Evolutionary conservation across 2,329 filamentous ascomycete genomes (phyloP).

Genomic region (Microdochium trichocladiopsis): DNA sequence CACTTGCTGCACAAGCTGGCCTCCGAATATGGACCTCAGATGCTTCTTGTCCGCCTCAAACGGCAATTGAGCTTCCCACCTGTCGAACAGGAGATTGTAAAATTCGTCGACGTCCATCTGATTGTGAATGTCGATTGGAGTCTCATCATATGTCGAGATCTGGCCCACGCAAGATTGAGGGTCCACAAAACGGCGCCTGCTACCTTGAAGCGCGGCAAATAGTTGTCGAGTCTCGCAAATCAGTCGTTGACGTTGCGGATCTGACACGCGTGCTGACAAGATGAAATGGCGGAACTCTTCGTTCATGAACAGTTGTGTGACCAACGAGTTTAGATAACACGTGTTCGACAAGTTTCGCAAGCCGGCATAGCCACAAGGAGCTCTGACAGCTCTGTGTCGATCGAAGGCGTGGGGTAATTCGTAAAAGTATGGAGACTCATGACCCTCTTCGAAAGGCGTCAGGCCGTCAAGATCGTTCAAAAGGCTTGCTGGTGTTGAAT

Average conservation of each 20-base stretch:
- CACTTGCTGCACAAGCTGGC: slow-evolving; percentile 87
- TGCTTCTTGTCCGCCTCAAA: slow-evolving; percentile 59
- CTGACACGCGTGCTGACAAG: slow-evolving; percentile 52
- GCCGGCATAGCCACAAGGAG: slow-evolving; percentile 76
- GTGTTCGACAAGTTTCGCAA: slow-evolving; percentile 91
- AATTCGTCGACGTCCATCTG: slow-evolving; percentile 99
- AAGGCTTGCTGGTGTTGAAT: slow-evolving; percentile 38
- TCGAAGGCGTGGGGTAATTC: slow-evolving; percentile 59
- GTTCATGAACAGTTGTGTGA: slow-evolving; percentile 97
- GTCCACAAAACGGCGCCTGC: slow-evolving; percentile 65
- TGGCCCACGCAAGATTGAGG: slow-evolving; percentile 65
- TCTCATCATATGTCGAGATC: slow-evolving; percentile 77
- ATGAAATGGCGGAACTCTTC: slow-evolving; percentile 80
- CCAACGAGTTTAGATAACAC: slow-evolving; percentile 91
- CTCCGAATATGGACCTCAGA: slow-evolving; percentile 82
- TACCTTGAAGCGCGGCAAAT: slow-evolving; percentile 82
- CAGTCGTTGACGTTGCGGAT: slow-evolving; percentile 55
- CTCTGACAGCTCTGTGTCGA: slow-evolving; percentile 60
- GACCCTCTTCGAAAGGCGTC: slow-evolving; percentile 39
- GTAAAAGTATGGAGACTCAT: slow-evolving; percentile 48
- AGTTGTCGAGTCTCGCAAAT: slow-evolving; percentile 72
- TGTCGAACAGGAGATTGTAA: slow-evolving; percentile 87
- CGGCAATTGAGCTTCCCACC: slow-evolving; percentile 77
- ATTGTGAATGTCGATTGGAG: slow-evolving; percentile 74
- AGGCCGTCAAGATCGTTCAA: slow-evolving; percentile 43